Percentiles rank a stretch among this genome's conserved stretches.
Conservation (phyloP, 805 yeast species). For the Tetrapisispora nanseiensis region DNA sequence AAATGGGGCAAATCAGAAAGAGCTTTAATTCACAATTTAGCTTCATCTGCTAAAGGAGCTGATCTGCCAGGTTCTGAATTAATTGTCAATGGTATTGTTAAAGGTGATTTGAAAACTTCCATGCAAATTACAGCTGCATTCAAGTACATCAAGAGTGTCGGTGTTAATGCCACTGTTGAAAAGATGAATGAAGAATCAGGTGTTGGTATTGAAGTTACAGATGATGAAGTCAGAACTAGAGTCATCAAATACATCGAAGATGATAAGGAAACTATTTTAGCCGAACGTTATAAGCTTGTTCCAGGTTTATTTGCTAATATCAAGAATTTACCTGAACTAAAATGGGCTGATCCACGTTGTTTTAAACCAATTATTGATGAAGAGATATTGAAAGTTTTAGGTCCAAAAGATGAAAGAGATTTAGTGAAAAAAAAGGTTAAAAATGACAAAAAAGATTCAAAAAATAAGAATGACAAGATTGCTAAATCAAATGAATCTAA, state of each 20-base stretch:
- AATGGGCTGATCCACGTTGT: conserved; percentile 84
- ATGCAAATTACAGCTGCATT: conserved; percentile 75
- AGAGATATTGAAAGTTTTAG: conserved; percentile 59
- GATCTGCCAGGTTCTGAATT: conserved; percentile 39
- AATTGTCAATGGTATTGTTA: conserved; percentile 52
- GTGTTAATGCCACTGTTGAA: conserved; percentile 35
- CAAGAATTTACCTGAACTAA: conserved; percentile 62
- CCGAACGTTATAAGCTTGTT: conserved; percentile 70
- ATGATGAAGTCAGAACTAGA: conserved; percentile 48
- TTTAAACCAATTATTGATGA: conserved; percentile 85
- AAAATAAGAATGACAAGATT: conserved; percentile 22
- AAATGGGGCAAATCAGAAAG: conserved; percentile 49
- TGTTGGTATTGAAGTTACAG: conserved; percentile 66
- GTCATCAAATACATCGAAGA: conserved; percentile 52
- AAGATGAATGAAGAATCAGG: conserved; percentile 63
- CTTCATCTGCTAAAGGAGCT: conserved; percentile 54
- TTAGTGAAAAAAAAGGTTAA: conserved; percentile 60
- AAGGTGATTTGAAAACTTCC: conserved; percentile 52
- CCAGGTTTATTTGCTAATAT: conserved; percentile 70
- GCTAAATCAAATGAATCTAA: conserved; percentile 6
- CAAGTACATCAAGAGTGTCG: conserved; percentile 53
- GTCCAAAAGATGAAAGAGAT: conserved; percentile 96
- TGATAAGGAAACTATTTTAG: conserved; percentile 48
- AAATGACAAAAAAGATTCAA: conserved; percentile 33
- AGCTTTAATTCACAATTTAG: conserved; percentile 66